Conservation (phyloP, 768 basidiomycete species). For the Floccularia luteovirens region DNA sequence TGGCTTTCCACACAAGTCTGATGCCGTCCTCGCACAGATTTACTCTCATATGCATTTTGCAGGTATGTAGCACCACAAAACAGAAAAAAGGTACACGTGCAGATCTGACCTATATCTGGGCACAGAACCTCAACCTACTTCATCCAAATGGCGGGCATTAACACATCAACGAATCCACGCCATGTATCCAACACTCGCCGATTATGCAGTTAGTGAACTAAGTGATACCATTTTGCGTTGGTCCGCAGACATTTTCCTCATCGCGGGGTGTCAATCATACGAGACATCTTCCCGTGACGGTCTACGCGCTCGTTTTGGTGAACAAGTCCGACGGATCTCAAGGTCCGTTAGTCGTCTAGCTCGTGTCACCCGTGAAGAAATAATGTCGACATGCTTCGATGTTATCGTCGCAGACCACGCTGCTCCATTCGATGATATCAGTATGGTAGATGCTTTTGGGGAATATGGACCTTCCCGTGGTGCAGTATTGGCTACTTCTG, state of each 20-base stretch:
- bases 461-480: slow-evolving; percentile 45
- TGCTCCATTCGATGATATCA: slow-evolving; percentile 22
- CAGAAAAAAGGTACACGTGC: no score
- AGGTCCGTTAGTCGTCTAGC: slow-evolving; percentile 57
- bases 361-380: slow-evolving; percentile 61
- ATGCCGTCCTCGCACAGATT: slow-evolving; percentile 55
- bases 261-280: slow-evolving; percentile 48
- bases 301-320: slow-evolving; percentile 11
- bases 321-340: slow-evolving; percentile 61
- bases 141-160: slow-evolving; percentile 70
- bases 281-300: slow-evolving; percentile 19
- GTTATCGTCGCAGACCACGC: slow-evolving; percentile 54
- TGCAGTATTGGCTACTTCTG: slow-evolving; percentile 58
- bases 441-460: slow-evolving; percentile 60
- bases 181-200: slow-evolving; percentile 57
- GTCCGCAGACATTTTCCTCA: slow-evolving; percentile 58
- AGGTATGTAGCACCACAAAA: slow-evolving; percentile 26
- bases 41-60: slow-evolving; percentile 49
- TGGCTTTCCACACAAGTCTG: slow-evolving; percentile 64
- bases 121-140: slow-evolving; percentile 69
- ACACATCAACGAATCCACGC: slow-evolving; percentile 63
- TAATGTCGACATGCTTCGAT: slow-evolving; percentile 73
- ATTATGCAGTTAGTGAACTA: slow-evolving; percentile 64
- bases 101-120: slow-evolving; percentile 5
- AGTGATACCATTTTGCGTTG: slow-evolving; percentile 70